phyloP scores from a whole-genome alignment of 2,329 filamentous ascomycete species.

The Xylaria sp. region DNA sequence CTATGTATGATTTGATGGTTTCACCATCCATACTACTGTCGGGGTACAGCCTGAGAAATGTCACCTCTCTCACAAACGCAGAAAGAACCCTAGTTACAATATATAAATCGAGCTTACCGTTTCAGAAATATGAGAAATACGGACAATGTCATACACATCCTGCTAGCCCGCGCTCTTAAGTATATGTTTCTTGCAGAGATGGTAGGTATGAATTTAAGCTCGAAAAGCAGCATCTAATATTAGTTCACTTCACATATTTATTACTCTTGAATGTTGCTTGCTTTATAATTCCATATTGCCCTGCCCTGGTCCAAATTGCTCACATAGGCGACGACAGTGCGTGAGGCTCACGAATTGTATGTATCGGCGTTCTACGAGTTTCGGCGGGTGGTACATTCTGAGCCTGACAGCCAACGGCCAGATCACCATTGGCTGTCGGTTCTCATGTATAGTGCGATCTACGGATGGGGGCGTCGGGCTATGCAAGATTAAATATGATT shows the following conservation, averaged over 20 bases:
- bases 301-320: not conserved
- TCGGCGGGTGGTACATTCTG: not conserved
- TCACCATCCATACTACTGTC: not conserved
- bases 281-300: not conserved
- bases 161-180: not conserved
- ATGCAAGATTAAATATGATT: slow-evolving; percentile 4
- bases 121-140: not conserved
- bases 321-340: not conserved
- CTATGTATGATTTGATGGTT: not conserved
- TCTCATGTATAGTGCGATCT: slow-evolving; percentile 3
- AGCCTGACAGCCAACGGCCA: not conserved
- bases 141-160: not conserved
- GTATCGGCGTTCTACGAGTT: not conserved
- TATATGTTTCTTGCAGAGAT: not conserved
- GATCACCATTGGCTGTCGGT: not conserved
- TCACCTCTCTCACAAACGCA: not conserved
- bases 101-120: not conserved
- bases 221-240: not conserved
- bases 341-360: not conserved
- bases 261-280: not conserved
- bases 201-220: not conserved
- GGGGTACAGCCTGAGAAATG: not conserved
- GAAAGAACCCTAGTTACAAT: not conserved
- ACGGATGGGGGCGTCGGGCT: not conserved
- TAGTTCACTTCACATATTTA: not conserved